Conservation (phyloP, 306 rosid species). For the Malus fusca region DNA sequence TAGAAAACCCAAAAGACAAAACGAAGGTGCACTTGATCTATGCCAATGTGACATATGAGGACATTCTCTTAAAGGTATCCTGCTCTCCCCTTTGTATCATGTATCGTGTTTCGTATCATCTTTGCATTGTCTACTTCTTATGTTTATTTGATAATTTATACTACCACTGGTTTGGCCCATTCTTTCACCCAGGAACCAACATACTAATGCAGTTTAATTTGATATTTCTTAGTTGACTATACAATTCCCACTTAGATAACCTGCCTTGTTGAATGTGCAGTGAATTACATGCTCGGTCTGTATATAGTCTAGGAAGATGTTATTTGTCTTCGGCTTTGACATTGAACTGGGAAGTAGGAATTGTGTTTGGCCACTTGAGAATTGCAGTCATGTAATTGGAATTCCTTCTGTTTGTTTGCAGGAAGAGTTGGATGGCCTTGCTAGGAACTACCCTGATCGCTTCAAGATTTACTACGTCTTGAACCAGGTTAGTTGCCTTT, state of each 20-base stretch:
- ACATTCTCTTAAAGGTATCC: constrained; percentile 84
- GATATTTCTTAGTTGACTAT: background rate
- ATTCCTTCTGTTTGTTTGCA: constrained; percentile 21
- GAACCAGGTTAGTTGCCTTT: constrained; percentile 59
- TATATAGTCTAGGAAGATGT: background rate
- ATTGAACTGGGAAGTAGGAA: background rate
- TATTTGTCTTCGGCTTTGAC: background rate
- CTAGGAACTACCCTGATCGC: constrained; percentile 55
- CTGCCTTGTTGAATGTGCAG: background rate
- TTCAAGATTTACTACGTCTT: constrained; percentile 70
- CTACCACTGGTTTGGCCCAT: background rate
- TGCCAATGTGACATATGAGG: constrained; percentile 81
- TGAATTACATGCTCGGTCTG: background rate
- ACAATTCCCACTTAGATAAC: background rate
- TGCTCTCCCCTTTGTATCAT: background rate
- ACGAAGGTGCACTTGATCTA: constrained; percentile 92
- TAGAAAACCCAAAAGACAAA: constrained; percentile 82
- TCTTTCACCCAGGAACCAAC: background rate
- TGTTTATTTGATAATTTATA: background rate
- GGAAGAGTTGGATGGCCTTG: constrained; percentile 81
- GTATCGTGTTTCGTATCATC: background rate
- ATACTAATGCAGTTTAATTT: background rate
- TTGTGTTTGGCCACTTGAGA: background rate
- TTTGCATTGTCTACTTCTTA: background rate
- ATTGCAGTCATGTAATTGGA: background rate